Percentiles rank a stretch among this genome's conserved stretches.
phyloP scores from a whole-genome alignment of 148 eudicot genomes.

The Camellia sinensis region DNA sequence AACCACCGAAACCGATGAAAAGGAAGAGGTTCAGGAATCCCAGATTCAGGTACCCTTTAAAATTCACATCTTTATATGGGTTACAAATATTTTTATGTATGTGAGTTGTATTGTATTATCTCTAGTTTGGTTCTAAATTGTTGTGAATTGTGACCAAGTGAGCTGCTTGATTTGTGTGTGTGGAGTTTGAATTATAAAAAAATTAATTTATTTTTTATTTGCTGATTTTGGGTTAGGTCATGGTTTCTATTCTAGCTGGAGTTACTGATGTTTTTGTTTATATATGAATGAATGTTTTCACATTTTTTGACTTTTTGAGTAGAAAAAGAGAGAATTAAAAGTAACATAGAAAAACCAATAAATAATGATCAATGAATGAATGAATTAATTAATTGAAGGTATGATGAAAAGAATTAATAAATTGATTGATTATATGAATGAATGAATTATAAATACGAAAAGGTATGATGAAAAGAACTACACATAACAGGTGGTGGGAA shows the following conservation, averaged over 20 bases:
- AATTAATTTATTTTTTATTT: too few relatives aligned
- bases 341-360: too few relatives aligned
- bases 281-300: too few relatives aligned
- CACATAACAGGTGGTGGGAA: neutral
- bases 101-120: neutral
- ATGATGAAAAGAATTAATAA: neutral
- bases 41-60: slow-evolving; percentile 30
- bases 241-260: neutral
- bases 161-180: neutral
- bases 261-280: neutral
- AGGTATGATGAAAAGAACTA: neutral
- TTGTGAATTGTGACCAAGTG: neutral
- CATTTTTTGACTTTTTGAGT: neutral
- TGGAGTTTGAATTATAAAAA: neutral
- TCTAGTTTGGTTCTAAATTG: neutral
- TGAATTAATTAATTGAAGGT: neutral
- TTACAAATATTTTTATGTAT: neutral
- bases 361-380: neutral
- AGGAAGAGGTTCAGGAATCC: slow-evolving; percentile 20
- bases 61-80: neutral
- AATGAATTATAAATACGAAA: too few relatives aligned
- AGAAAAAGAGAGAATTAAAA: neutral
- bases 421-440: neutral
- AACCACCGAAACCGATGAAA: slow-evolving; percentile 29
- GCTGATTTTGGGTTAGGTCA: neutral